phyloP scores from a whole-genome alignment of 2,329 filamentous ascomycete species.

The Chaetomium olivaceum region DNA sequence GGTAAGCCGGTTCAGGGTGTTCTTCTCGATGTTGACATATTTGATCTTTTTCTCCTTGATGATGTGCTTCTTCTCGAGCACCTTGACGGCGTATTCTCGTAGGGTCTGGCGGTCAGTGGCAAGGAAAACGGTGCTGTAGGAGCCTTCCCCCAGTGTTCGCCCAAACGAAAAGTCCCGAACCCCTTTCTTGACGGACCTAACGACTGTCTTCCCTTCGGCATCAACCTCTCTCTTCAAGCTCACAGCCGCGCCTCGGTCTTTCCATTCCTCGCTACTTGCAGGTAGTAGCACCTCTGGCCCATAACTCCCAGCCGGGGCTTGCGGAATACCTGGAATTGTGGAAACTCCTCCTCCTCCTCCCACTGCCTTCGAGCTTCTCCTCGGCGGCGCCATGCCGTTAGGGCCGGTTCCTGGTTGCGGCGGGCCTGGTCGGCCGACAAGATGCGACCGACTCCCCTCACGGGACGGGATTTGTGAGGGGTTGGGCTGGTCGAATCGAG shows the following conservation, averaged over 20 bases:
- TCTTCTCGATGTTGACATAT: slow-evolving; percentile 99
- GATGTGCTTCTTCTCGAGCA: slow-evolving; percentile 96
- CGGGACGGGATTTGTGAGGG: slow-evolving; percentile 63
- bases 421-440: slow-evolving; percentile 55
- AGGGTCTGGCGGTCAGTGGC: slow-evolving; percentile 91
- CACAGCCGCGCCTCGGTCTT: slow-evolving; percentile 89
- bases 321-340: slow-evolving; percentile 47
- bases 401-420: slow-evolving; percentile 57
- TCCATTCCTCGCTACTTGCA: slow-evolving; percentile 85
- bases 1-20: slow-evolving; percentile 91
- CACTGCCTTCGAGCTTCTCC: slow-evolving; percentile 74
- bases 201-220: slow-evolving; percentile 75
- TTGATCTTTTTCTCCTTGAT: slow-evolving; percentile 99
- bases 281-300: slow-evolving; percentile 47
- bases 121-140: slow-evolving; percentile 93
- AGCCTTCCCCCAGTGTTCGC: slow-evolving; percentile 87
- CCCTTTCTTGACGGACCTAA: slow-evolving; percentile 89
- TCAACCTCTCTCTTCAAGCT: slow-evolving; percentile 81
- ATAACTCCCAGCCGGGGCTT: slow-evolving; percentile 39
- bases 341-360: slow-evolving; percentile 57
- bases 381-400: slow-evolving; percentile 68
- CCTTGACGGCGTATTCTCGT: slow-evolving; percentile 97
- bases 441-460: slow-evolving; percentile 69
- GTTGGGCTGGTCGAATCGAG: slow-evolving; percentile 61
- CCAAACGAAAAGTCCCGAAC: slow-evolving; percentile 97